phyloP scores from a whole-genome alignment of 345 rosid species.

The Odontarrhena argentea region DNA sequence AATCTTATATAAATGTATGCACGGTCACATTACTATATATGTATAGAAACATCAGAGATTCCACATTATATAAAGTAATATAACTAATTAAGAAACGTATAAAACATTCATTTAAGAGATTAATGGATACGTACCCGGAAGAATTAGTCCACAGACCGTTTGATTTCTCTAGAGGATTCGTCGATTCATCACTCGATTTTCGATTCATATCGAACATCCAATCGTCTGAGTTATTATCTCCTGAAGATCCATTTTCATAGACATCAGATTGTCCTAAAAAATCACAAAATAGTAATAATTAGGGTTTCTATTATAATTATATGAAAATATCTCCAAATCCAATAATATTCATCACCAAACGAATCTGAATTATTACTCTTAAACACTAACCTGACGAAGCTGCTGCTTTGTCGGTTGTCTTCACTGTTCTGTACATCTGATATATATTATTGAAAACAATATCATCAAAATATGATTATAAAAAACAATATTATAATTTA shows the following conservation, averaged over 20 bases:
- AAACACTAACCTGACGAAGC: slow-evolving; percentile 42
- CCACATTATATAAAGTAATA: neutral
- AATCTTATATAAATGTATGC: neutral
- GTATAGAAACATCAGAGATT: slow-evolving; percentile 10
- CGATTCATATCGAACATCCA: slow-evolving; percentile 65
- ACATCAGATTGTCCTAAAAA: slow-evolving; percentile 72
- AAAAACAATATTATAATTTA: slow-evolving; percentile 12
- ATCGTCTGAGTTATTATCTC: slow-evolving; percentile 91
- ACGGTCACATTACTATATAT: neutral
- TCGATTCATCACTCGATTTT: slow-evolving; percentile 53
- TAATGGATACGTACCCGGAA: slow-evolving; percentile 39
- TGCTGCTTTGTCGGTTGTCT: slow-evolving; percentile 48
- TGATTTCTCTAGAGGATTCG: slow-evolving; percentile 48
- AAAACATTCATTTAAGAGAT: slow-evolving; percentile 43
- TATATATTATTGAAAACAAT: neutral
- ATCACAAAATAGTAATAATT: neutral
- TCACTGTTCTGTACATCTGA: slow-evolving; percentile 49
- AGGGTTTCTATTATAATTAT: slow-evolving; percentile 24
- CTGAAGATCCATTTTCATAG: slow-evolving; percentile 89
- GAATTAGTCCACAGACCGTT: slow-evolving; percentile 42
- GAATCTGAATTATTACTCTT: slow-evolving; percentile 21
- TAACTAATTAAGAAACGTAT: neutral
- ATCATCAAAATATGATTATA: neutral
- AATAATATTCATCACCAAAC: neutral
- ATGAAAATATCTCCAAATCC: neutral